Evolutionary conservation across 495 filamentous ascomycete genomes (phyloP).

Genomic region (Choiromyces venosus): DNA sequence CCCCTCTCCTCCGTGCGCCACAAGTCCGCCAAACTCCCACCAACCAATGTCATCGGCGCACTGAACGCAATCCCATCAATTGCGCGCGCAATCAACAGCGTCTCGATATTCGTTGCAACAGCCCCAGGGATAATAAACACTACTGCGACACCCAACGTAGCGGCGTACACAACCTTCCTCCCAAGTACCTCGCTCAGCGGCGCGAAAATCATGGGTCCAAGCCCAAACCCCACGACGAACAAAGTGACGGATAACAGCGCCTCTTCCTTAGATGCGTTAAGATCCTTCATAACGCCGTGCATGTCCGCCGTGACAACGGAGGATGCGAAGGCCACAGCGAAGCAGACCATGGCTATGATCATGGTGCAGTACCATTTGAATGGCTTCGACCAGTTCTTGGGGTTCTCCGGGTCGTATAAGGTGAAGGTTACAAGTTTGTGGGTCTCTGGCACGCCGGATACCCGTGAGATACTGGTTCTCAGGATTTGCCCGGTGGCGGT

Average conservation of each 20-base stretch:
- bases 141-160: constrained; percentile 60
- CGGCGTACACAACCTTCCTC: constrained; percentile 60
- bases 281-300: constrained; percentile 53
- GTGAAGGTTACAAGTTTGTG: constrained; percentile 71
- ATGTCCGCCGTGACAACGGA: constrained; percentile 66
- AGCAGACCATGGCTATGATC: constrained; percentile 59
- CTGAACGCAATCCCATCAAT: constrained; percentile 79
- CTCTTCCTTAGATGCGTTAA: constrained; percentile 61
- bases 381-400: constrained; percentile 62
- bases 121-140: constrained; percentile 74
- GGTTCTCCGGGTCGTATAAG: constrained; percentile 60
- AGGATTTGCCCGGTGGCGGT: constrained; percentile 57
- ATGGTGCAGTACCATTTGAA: constrained; percentile 66
- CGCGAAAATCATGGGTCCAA: constrained; percentile 77
- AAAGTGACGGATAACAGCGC: constrained; percentile 62
- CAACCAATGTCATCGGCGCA: constrained; percentile 77
- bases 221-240: constrained; percentile 74
- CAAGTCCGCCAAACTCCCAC: constrained; percentile 72
- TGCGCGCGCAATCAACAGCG: constrained; percentile 63
- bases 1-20: constrained; percentile 78
- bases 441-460: constrained; percentile 50
- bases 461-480: constrained; percentile 51
- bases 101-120: constrained; percentile 65
- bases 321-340: constrained; percentile 60
- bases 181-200: constrained; percentile 70